These are phyloP conservation scores for Biscogniauxia sp. DNA, from an alignment of 2,329 filamentous ascomycete species.

Conservation along the genomic window DNA sequence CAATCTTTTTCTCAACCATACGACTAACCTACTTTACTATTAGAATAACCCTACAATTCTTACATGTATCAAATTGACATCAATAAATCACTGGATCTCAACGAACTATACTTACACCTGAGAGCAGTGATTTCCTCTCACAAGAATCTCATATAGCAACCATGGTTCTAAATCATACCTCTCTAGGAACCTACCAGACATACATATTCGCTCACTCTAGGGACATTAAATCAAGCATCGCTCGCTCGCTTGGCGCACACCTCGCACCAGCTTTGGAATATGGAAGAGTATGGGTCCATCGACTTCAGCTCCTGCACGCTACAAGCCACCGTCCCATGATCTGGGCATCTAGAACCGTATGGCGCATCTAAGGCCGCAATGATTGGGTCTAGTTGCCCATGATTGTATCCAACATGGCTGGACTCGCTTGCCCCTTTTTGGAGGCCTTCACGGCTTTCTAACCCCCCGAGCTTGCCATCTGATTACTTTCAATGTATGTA, in stretches of 20 bases:
- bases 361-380: conserved; percentile 8
- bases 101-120: too few species aligned
- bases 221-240: conserved; percentile 3
- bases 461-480: conserved; percentile 8
- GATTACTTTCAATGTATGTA: neutral
- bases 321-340: conserved; percentile 21
- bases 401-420: conserved; percentile 7
- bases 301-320: conserved; percentile 31
- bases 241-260: conserved; percentile 11
- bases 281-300: conserved; percentile 15
- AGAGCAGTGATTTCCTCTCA: too few species aligned
- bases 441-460: conserved; percentile 3
- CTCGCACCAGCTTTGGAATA: conserved; percentile 7
- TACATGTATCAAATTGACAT: too few species aligned
- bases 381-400: conserved; percentile 19
- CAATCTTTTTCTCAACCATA: too few species aligned
- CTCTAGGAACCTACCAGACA: too few species aligned
- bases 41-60: too few species aligned
- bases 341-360: conserved; percentile 17
- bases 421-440: conserved; percentile 2
- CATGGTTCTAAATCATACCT: too few species aligned
- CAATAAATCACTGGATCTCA: too few species aligned
- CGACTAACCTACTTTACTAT: too few species aligned
- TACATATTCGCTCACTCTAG: too few species aligned
- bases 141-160: too few species aligned